Percentiles rank a stretch among this genome's conserved stretches.
Evolutionary conservation across 2,329 filamentous ascomycete genomes (phyloP).

Genomic region (Didymella exigua): DNA sequence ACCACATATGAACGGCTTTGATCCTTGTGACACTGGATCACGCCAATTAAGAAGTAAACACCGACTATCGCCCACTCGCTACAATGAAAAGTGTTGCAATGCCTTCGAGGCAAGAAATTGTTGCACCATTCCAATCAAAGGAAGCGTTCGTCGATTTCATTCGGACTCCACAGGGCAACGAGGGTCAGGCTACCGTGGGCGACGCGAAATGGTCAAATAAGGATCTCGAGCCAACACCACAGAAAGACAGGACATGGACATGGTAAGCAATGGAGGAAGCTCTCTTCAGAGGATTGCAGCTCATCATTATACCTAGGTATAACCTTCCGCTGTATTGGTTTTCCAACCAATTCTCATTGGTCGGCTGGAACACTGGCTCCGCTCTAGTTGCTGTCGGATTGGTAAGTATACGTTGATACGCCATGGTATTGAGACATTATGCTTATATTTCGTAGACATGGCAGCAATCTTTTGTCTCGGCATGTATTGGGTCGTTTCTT

Average conservation of each 20-base stretch:
- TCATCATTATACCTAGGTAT: slow-evolving; percentile 16
- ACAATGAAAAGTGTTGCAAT: background rate
- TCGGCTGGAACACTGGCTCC: slow-evolving; percentile 29
- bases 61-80: background rate
- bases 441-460: slow-evolving; percentile 24
- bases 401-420: slow-evolving; percentile 3
- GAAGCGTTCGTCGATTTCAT: slow-evolving; percentile 27
- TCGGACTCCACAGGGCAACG: slow-evolving; percentile 21
- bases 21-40: too few species aligned
- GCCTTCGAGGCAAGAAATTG: slow-evolving; percentile 3
- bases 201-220: slow-evolving; percentile 33
- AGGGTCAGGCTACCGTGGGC: slow-evolving; percentile 21
- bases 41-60: background rate
- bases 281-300: background rate
- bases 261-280: slow-evolving; percentile 13
- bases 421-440: too few species aligned
- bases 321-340: slow-evolving; percentile 33
- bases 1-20: background rate
- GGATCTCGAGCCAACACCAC: slow-evolving; percentile 32
- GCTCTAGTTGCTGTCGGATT: slow-evolving; percentile 26
- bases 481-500: slow-evolving; percentile 30
- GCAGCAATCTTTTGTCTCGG: slow-evolving; percentile 32
- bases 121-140: slow-evolving; percentile 25
- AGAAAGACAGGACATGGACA: slow-evolving; percentile 34
- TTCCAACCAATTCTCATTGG: slow-evolving; percentile 27